phyloP scores from a whole-genome alignment of 192 early-diverging fungal genomes.

The Backusella sp. region DNA sequence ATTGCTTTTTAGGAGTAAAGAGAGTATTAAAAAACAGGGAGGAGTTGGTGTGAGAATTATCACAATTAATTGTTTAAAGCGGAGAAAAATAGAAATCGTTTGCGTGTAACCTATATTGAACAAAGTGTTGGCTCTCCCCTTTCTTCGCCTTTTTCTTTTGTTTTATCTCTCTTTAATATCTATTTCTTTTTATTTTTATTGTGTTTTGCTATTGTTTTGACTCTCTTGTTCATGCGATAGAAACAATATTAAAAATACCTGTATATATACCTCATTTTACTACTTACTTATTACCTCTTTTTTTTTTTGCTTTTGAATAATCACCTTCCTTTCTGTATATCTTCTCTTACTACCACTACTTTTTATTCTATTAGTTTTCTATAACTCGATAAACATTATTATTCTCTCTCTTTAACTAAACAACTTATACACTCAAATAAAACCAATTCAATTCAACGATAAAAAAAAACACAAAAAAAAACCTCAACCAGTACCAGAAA shows the following conservation, averaged over 20 bases:
- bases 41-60: constrained; percentile 6
- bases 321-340: not conserved
- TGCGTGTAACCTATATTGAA: not conserved
- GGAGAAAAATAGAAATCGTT: not conserved
- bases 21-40: constrained; percentile 1
- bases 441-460: not conserved
- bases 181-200: not conserved
- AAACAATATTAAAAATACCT: not conserved
- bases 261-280: not conserved
- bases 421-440: not conserved
- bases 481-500: not conserved
- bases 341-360: not conserved
- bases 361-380: not conserved
- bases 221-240: not conserved
- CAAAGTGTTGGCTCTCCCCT: not conserved
- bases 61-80: constrained; percentile 1
- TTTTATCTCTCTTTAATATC: not conserved
- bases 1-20: not conserved
- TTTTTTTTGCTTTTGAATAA: constrained; percentile 1
- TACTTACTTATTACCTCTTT: not conserved
- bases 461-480: not conserved
- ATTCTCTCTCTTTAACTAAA: not conserved
- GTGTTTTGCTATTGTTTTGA: not conserved
- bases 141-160: not conserved
- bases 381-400: too few relatives aligned